These are phyloP conservation scores for Nigrograna mackinnonii DNA, from an alignment of 2,329 filamentous ascomycete species.

Conservation along the genomic window DNA sequence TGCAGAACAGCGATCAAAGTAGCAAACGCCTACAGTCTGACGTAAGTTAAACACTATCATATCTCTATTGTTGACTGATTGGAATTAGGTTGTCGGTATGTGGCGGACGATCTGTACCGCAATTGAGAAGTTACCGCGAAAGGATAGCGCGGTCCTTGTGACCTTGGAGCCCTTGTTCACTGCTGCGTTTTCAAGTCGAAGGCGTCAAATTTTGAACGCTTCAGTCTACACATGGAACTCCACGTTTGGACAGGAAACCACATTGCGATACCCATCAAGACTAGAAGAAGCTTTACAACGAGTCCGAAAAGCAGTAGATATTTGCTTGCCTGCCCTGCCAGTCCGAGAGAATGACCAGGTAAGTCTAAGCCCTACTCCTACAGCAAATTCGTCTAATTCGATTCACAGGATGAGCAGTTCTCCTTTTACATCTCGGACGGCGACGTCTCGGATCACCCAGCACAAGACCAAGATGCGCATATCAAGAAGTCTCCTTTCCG, in stretches of 20 bases:
- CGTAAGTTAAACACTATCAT: slow-evolving; percentile 22
- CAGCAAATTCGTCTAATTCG: too few relatives aligned
- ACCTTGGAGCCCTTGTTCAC: slow-evolving; percentile 55
- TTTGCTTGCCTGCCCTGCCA: slow-evolving; percentile 54
- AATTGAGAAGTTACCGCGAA: slow-evolving; percentile 61
- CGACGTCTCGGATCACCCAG: slow-evolving; percentile 6
- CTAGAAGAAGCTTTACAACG: slow-evolving; percentile 66
- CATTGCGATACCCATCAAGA: slow-evolving; percentile 65
- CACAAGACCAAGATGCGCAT: slow-evolving; percentile 21
- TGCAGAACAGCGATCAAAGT: slow-evolving; percentile 25
- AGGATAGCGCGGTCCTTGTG: slow-evolving; percentile 61
- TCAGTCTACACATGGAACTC: slow-evolving; percentile 70
- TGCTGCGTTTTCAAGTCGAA: slow-evolving; percentile 57
- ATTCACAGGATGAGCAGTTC: slow-evolving; percentile 17
- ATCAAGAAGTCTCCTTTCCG: slow-evolving; percentile 31
- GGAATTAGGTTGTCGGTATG: slow-evolving; percentile 33
- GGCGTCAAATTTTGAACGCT: slow-evolving; percentile 53
- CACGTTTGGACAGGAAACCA: slow-evolving; percentile 64
- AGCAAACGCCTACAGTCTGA: slow-evolving; percentile 25
- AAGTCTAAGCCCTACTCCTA: slow-evolving; percentile 23
- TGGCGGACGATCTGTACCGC: slow-evolving; percentile 53
- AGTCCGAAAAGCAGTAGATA: slow-evolving; percentile 59
- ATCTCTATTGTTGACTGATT: slow-evolving; percentile 13
- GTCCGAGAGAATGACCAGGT: slow-evolving; percentile 39
- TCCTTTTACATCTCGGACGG: slow-evolving; percentile 46